Evolutionary conservation across 306 rosid genomes (phyloP).

Genomic region (Corylus americana): DNA sequence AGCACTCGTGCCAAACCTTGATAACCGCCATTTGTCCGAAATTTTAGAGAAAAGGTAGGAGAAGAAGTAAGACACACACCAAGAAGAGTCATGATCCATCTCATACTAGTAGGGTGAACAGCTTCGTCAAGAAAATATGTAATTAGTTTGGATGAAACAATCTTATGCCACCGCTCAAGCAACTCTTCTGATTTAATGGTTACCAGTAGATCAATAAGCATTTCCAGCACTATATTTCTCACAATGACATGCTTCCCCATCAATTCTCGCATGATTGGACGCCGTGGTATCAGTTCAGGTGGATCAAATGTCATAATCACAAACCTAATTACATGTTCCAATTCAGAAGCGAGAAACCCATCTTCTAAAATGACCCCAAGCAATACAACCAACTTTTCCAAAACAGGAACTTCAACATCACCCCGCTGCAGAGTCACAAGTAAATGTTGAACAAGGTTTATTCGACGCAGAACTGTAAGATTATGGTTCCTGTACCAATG

Average conservation of each 20-base stretch:
- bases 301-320: conserved; percentile 99
- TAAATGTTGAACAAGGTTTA: conserved; percentile 96
- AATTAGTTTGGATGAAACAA: conserved; percentile 92
- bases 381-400: conserved; percentile 91
- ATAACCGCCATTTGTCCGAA: conserved; percentile 97
- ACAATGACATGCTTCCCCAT: conserved; percentile 99
- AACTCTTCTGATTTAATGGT: conserved; percentile 88
- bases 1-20: conserved; percentile 91
- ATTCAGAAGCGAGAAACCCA: conserved; percentile 90
- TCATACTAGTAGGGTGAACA: conserved; percentile 97
- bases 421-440: conserved; percentile 96
- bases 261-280: conserved; percentile 75
- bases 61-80: conserved; percentile 96
- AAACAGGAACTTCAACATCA: conserved; percentile 97
- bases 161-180: conserved; percentile 98
- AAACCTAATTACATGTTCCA: conserved; percentile 94
- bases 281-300: conserved; percentile 60
- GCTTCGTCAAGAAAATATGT: conserved; percentile 98
- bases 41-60: conserved; percentile 88
- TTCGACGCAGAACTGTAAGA: conserved; percentile 88
- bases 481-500: conserved; percentile 98
- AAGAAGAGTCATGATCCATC: conserved; percentile 99
- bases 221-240: conserved; percentile 94
- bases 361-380: conserved; percentile 98
- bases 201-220: conserved; percentile 97